Evolutionary conservation across 441 rosid genomes (phyloP), one percentile per base, ranked within the genome.

Genomic region (Eutrema salsugineum): DNA sequence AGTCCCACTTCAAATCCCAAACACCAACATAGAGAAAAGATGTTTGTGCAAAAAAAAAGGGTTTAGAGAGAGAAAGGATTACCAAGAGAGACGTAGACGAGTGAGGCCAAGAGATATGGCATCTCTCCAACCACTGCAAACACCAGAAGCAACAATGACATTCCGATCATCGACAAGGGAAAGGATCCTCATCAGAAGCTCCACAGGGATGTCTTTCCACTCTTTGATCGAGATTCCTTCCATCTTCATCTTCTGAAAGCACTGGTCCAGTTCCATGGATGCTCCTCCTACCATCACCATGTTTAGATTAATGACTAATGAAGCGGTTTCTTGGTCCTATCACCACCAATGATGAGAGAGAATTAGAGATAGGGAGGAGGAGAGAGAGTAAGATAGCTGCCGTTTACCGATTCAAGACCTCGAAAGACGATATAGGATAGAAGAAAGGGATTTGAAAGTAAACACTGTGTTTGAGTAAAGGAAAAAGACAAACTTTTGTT

Each of bases 131-230:
- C 94, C 97, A 63, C 80, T 72, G 40, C 97, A 93, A 79, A 93
- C 97, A 68, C 87, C 93, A 73, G 96, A 87, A 74, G 94, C 97
- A 71, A 79, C 70, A 28, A 93, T 80, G 6, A 84, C 78, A 0
- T 83, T 87, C 56, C 88, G 91, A 80, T 91, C 97, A 86, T 88
- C 91, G 27, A 85, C 89, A 36, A 91, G 91, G 0, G 92, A 83
- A 58, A 87, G 73, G 50, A 93, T 85, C 73, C 90, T 76, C 74
- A 88, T 71, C 71, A 93, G 65, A 27, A 93, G 84, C 83, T 93
- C 98, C 83, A 85, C 78, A 8, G 97, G 98, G 36, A 93, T 93
- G 42, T 93, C 97, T 77, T 86, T 87, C 96, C 98, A 93, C 71
- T 87, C 90, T 1, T 80, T 72, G 68, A 88, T 89, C 30, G 43